phyloP scores from a whole-genome alignment of 192 early-diverging fungal genomes.

The Gonapodya sp. region DNA sequence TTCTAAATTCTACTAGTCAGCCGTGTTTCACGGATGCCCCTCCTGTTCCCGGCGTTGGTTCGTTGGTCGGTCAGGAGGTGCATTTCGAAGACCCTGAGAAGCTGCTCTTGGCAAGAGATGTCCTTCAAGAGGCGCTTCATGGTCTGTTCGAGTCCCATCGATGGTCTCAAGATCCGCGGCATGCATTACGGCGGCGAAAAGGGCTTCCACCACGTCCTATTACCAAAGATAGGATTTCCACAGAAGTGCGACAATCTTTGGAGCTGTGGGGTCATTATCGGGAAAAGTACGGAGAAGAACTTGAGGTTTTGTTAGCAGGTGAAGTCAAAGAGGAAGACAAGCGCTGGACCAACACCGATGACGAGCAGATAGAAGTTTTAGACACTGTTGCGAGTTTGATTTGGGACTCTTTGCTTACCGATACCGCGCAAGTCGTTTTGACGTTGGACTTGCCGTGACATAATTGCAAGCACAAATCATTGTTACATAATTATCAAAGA shows the following conservation, averaged over 20 bases:
- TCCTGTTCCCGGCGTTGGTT: neutral
- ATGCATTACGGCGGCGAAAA: neutral
- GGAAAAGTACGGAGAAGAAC: neutral
- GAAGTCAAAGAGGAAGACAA: neutral
- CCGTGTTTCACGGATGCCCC: neutral
- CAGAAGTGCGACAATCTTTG: neutral
- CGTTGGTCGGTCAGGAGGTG: neutral
- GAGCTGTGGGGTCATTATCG: neutral
- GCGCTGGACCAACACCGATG: neutral
- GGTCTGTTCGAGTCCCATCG: neutral
- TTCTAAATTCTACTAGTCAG: neutral
- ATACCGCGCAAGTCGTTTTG: neutral
- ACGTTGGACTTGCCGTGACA: neutral
- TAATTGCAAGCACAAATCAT: no score
- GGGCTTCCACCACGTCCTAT: neutral
- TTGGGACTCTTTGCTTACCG: neutral
- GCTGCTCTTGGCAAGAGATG: neutral
- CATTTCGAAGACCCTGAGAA: neutral
- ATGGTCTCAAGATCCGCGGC: neutral
- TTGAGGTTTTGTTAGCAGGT: neutral
- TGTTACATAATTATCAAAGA: neutral
- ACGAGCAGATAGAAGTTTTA: neutral
- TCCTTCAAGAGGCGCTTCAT: neutral
- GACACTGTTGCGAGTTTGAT: neutral
- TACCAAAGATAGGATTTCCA: neutral